phyloP scores from a whole-genome alignment of 1,284 basidiomycete genomes.

The Meira nashicola region DNA sequence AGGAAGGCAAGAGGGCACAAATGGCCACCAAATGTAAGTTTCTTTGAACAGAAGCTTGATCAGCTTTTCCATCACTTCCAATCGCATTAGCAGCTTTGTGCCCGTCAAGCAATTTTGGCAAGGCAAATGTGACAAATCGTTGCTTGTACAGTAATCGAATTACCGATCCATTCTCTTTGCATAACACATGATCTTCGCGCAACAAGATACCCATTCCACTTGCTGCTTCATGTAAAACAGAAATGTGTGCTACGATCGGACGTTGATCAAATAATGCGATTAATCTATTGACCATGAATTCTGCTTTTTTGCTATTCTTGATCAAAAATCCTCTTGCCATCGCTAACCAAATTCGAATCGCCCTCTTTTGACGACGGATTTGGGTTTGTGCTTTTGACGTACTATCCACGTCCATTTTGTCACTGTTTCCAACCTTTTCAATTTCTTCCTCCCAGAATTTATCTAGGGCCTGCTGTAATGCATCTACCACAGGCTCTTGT shows the following conservation, averaged over 20 bases:
- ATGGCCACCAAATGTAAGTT: constrained; percentile 73
- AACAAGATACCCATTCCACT: constrained; percentile 20
- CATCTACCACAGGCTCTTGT: constrained; percentile 17
- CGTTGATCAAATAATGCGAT: constrained; percentile 27
- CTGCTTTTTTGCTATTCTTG: constrained; percentile 24
- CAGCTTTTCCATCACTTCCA: too few species aligned
- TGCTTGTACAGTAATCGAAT: constrained; percentile 63
- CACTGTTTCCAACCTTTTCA: constrained; percentile 13
- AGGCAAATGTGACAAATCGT: constrained; percentile 68
- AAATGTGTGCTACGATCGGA: neutral
- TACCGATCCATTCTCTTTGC: constrained; percentile 37
- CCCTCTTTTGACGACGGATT: constrained; percentile 6
- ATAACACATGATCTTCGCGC: constrained; percentile 27
- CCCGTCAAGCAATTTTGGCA: constrained; percentile 71
- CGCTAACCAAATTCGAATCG: constrained; percentile 39
- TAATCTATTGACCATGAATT: constrained; percentile 34
- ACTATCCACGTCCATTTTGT: neutral
- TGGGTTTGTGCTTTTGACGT: neutral
- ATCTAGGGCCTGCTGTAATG: constrained; percentile 25
- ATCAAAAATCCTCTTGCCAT: constrained; percentile 33
- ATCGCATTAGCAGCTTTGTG: constrained; percentile 29
- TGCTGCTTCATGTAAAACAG: constrained; percentile 18
- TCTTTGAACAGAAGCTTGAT: neutral
- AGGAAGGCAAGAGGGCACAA: constrained; percentile 71
- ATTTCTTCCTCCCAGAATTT: constrained; percentile 24